Conservation (phyloP, 768 basidiomycete species). For the Boletus tomentosulus region DNA sequence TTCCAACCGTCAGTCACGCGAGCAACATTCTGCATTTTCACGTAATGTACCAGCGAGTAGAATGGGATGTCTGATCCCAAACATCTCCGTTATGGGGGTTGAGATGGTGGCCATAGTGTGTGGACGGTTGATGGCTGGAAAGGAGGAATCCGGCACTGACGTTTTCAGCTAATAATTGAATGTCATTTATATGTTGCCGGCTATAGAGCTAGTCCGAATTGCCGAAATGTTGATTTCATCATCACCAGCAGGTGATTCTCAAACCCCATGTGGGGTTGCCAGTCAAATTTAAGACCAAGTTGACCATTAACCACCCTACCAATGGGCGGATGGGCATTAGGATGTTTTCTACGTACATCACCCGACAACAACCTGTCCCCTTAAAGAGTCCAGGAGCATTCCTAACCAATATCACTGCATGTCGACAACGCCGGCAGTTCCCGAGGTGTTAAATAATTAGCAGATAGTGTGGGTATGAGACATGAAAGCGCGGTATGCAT, state of each 20-base stretch:
- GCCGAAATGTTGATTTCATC: not conserved
- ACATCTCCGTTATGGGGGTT: conserved; percentile 86
- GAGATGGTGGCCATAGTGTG: conserved; percentile 50
- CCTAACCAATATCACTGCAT: too few relatives aligned
- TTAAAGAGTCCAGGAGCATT: too few relatives aligned
- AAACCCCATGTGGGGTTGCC: too few relatives aligned
- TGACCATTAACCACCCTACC: too few relatives aligned
- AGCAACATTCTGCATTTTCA: conserved; percentile 33
- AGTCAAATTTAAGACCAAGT: too few relatives aligned
- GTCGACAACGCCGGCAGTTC: too few relatives aligned
- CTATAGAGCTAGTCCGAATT: not conserved
- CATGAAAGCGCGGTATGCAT: conserved; percentile 20
- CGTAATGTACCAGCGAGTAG: conserved; percentile 63
- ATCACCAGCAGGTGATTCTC: not conserved
- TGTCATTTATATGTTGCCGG: conserved; percentile 3
- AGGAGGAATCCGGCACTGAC: not conserved
- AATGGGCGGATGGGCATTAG: too few relatives aligned
- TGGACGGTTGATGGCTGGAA: not conserved
- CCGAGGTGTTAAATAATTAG: conserved; percentile 9
- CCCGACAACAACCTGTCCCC: too few relatives aligned
- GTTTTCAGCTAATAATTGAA: not conserved
- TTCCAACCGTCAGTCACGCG: conserved; percentile 9
- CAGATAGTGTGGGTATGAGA: conserved; percentile 26
- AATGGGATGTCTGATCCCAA: conserved; percentile 85
- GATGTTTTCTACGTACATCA: too few relatives aligned